A percentile compares a stretch with the other conserved stretches of the same genome.
phyloP scores from a whole-genome alignment of 164 flowering plant genomes.

The Aristolochia californica region DNA sequence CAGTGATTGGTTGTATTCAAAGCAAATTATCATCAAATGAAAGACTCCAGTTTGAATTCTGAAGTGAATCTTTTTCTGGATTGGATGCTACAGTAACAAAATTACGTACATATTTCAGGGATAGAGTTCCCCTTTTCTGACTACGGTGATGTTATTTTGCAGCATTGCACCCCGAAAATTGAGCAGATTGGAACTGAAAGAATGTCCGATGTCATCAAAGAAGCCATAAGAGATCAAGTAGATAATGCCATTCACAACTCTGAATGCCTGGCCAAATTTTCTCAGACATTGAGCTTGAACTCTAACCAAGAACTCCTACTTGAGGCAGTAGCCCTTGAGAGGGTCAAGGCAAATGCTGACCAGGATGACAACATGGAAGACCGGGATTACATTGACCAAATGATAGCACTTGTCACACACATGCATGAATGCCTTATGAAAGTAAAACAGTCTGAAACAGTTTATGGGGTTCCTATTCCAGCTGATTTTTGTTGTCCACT shows the following conservation, averaged over 20 bases:
- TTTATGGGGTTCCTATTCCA: slow-evolving; percentile 47
- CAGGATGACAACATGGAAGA: slow-evolving; percentile 22
- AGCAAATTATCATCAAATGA: too few species aligned
- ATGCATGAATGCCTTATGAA: slow-evolving; percentile 49
- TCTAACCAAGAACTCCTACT: slow-evolving; percentile 54
- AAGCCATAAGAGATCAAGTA: slow-evolving; percentile 38
- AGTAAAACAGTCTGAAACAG: slow-evolving; percentile 22
- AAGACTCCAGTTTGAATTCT: too few species aligned
- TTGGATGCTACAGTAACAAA: slow-evolving; percentile 18
- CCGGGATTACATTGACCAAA: slow-evolving; percentile 28
- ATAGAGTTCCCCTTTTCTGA: slow-evolving; percentile 68
- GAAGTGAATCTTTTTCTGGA: too few species aligned
- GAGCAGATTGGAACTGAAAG: slow-evolving; percentile 27
- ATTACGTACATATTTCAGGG: slow-evolving; percentile 73
- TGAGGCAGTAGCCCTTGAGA: slow-evolving; percentile 69
- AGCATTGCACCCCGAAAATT: slow-evolving; percentile 55
- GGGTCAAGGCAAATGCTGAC: slow-evolving; percentile 45
- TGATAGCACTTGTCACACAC: slow-evolving; percentile 35
- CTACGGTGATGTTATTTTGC: slow-evolving; percentile 46
- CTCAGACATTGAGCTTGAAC: slow-evolving; percentile 34
- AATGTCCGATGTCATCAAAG: slow-evolving; percentile 36
- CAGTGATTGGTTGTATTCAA: neutral
- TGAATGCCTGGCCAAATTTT: slow-evolving; percentile 26
- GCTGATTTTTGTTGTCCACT: slow-evolving; percentile 72
- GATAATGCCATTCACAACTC: slow-evolving; percentile 62